Conservation (phyloP, 2,329 filamentous ascomycete genomes). For the Coleophoma cylindrospora region DNA sequence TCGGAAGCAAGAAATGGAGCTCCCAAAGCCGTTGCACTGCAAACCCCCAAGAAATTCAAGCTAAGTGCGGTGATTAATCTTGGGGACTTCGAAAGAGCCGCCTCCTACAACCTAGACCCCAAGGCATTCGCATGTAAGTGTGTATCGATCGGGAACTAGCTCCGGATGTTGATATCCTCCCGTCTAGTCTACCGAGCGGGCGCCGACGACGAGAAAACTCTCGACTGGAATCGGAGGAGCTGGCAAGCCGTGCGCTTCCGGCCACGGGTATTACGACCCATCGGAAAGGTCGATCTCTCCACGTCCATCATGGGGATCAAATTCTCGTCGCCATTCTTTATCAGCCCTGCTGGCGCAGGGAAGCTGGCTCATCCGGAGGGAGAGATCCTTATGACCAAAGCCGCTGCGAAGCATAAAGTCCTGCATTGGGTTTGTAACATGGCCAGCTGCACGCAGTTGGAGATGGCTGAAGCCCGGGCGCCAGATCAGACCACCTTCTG, state of each 20-base stretch:
- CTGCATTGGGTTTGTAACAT: slow-evolving; percentile 6
- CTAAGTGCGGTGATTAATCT: not conserved
- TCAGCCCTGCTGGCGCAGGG: slow-evolving; percentile 4
- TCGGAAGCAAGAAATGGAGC: no score
- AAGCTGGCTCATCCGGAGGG: slow-evolving; percentile 6
- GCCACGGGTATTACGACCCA: slow-evolving; percentile 5
- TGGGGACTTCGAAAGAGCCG: not conserved
- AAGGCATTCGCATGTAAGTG: not conserved
- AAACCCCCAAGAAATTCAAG: no score
- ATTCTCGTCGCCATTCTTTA: slow-evolving; percentile 7
- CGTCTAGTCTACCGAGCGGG: not conserved
- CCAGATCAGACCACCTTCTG: not conserved
- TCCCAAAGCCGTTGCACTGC: no score
- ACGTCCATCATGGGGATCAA: slow-evolving; percentile 3
- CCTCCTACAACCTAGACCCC: not conserved
- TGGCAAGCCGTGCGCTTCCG: slow-evolving; percentile 2
- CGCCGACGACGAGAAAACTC: not conserved
- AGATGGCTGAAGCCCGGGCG: not conserved
- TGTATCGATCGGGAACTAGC: not conserved
- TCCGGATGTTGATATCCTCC: not conserved
- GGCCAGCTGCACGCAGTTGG: not conserved
- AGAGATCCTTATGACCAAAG: slow-evolving; percentile 4
- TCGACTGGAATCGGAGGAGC: not conserved
- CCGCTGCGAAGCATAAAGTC: slow-evolving; percentile 5
- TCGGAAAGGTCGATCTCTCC: slow-evolving; percentile 1